A percentile compares a stretch with the other conserved stretches of the same genome.
These are phyloP conservation scores for Leptomonas pyrrhocoris DNA, from an alignment of 208 protist species.

Conservation along the genomic window DNA sequence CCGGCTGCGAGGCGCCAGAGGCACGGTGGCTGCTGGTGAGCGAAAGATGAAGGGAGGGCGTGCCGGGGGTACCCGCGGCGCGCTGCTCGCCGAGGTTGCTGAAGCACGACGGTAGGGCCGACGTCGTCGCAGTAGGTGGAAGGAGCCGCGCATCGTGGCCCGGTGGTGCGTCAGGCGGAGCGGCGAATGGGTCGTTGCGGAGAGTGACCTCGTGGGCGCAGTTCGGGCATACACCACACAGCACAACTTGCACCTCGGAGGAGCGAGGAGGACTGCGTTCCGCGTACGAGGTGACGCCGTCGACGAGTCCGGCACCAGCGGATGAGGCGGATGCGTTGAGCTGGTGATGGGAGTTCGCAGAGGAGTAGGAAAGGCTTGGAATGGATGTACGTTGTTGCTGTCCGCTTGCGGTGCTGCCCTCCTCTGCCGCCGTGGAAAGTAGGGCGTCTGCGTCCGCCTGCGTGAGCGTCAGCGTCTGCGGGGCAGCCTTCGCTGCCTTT, in stretches of 20 bases:
- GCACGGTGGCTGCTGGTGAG: not conserved
- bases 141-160: too few relatives aligned
- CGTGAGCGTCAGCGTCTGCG: not conserved
- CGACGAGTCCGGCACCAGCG: not conserved
- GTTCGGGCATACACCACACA: slow-evolving; percentile 18
- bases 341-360: not conserved
- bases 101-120: not conserved
- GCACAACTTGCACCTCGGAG: not conserved
- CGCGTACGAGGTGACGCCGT: not conserved
- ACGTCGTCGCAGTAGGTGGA: not conserved
- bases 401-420: not conserved
- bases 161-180: not conserved
- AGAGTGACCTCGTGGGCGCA: slow-evolving; percentile 17
- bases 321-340: not conserved
- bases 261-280: not conserved
- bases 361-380: not conserved
- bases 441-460: not conserved
- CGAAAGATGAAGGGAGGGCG: not conserved
- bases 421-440: too few relatives aligned
- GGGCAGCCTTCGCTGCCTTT: not conserved
- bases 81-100: not conserved
- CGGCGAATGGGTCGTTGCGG: not conserved
- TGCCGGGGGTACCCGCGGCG: not conserved
- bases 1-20: slow-evolving; percentile 4
- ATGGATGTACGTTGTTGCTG: not conserved